A percentile compares a stretch with the other conserved stretches of the same genome.
phyloP scores from a whole-genome alignment of 352 stramenopile genomes.

The Globisporangium takayamanum region DNA sequence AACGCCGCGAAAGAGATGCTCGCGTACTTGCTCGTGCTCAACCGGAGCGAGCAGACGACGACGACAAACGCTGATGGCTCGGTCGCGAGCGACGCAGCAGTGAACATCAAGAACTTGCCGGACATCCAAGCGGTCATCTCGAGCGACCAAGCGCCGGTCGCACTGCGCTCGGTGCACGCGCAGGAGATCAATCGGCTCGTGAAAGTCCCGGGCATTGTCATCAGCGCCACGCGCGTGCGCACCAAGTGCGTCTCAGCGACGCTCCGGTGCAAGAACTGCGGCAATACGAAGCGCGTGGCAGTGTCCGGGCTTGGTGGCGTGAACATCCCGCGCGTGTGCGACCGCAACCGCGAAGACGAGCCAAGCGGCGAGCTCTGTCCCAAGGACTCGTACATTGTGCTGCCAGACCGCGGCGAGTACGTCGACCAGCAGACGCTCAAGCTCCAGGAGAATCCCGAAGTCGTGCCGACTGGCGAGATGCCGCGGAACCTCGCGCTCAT shows the following conservation, averaged over 20 bases:
- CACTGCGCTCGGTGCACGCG: constrained; percentile 79
- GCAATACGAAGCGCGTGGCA: constrained; percentile 59
- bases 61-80: constrained; percentile 17
- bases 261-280: constrained; percentile 88
- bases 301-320: constrained; percentile 66
- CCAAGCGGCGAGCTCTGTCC: constrained; percentile 51
- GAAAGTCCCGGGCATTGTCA: constrained; percentile 95
- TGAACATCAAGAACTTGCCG: constrained; percentile 35
- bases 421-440: constrained; percentile 99
- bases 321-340: constrained; percentile 77
- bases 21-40: constrained; percentile 51
- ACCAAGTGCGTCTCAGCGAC: constrained; percentile 90
- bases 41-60: constrained; percentile 30
- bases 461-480: constrained; percentile 98
- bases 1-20: constrained; percentile 78
- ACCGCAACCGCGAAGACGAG: constrained; percentile 60
- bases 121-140: constrained; percentile 81
- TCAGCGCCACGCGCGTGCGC: constrained; percentile 91
- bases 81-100: constrained; percentile 6
- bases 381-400: constrained; percentile 91
- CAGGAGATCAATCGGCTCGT: constrained; percentile 88
- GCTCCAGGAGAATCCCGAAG: constrained; percentile 94
- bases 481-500: constrained; percentile 94
- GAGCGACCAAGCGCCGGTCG: constrained; percentile 64
- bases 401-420: constrained; percentile 93